Evolutionary conservation across 768 basidiomycete genomes (phyloP), one percentile per base, ranked within the genome.

Genomic region (Kwoniella sp.): DNA sequence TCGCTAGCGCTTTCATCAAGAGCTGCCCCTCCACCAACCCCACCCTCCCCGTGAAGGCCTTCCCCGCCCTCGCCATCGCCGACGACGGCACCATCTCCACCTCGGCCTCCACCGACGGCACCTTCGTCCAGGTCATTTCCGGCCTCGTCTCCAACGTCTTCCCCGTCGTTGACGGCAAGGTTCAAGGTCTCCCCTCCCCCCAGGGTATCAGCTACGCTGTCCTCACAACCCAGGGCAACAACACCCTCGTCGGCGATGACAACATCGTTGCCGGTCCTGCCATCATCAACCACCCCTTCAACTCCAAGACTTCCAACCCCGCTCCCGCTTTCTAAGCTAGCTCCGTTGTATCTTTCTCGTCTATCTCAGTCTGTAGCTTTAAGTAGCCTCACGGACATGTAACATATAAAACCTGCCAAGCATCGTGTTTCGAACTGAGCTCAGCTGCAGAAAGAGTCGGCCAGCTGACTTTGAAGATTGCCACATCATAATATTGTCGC

Each of bases 191-290:
- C 52, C 74, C 80, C 30, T 58, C 54, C 28, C 53, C 68, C 38
- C 77, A 76, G 60, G 87, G 87, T 2, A 82, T 83, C 4, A 84
- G 85, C 11, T 89, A 85, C 77, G 83, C 85, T 8, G 74, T 86
- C 60, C 80, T 87, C 51, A 84, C 82, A 58, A 82, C 70, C 68
- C 80, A 79, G 56, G 22, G 47, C 70, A 81, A 80, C 66, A 65
- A 80, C 22, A 74, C 76, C 17, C 34, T 67, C 25, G 80, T 84
- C 25, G 75, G 75, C 30, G 86, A 87, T 61, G 82, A 82, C 30
- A 85, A 80, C 63, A 86, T 84, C 28, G 77, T 89, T 38, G 87
- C 87, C 38, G 88, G 88, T 1, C 86, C 86, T 9, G 81, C 84
- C 20, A 82, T 87, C 69, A 69, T 85, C 29, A 64, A 69, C 70